Percentiles rank a stretch among this genome's conserved stretches.
Evolutionary conservation across 2,329 filamentous ascomycete species (phyloP).

Genomic region (Sporothrix dimorphospora): DNA sequence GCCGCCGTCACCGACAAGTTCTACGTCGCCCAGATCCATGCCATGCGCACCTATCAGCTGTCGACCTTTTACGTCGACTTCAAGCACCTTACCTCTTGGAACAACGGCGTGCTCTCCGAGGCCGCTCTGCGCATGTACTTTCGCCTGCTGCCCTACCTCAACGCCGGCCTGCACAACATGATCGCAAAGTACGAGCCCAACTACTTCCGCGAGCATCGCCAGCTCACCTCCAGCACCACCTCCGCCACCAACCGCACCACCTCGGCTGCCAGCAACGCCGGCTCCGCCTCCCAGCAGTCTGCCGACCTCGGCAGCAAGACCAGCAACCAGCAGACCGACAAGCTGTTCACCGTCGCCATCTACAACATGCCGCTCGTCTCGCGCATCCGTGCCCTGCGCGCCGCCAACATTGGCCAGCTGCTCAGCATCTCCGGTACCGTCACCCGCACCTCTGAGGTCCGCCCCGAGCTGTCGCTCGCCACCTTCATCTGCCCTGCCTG

Average conservation of each 20-base stretch:
- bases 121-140: slow-evolving; percentile 92
- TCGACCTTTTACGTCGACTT: slow-evolving; percentile 88
- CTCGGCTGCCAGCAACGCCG: slow-evolving; percentile 65
- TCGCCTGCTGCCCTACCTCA: slow-evolving; percentile 90
- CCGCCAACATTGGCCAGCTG: slow-evolving; percentile 87
- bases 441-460: slow-evolving; percentile 93
- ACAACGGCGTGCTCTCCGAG: slow-evolving; percentile 79
- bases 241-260: slow-evolving; percentile 69
- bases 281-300: slow-evolving; percentile 65
- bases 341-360: slow-evolving; percentile 89
- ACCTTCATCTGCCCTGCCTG: slow-evolving; percentile 93
- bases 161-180: slow-evolving; percentile 84
- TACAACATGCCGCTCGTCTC: slow-evolving; percentile 91
- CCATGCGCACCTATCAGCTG: slow-evolving; percentile 72
- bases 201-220: slow-evolving; percentile 91
- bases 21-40: slow-evolving; percentile 82
- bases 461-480: slow-evolving; percentile 87
- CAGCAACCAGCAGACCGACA: slow-evolving; percentile 93
- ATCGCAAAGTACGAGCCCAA: slow-evolving; percentile 92
- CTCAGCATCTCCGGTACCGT: slow-evolving; percentile 96
- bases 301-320: slow-evolving; percentile 74
- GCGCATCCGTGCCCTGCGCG: slow-evolving; percentile 81
- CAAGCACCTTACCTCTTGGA: slow-evolving; percentile 76
- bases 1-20: slow-evolving; percentile 73
- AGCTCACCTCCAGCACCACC: slow-evolving; percentile 63